Evolutionary conservation across 495 filamentous ascomycete genomes (phyloP), one percentile per base, ranked within the genome.

Genomic region (Talaromyces liani): DNA sequence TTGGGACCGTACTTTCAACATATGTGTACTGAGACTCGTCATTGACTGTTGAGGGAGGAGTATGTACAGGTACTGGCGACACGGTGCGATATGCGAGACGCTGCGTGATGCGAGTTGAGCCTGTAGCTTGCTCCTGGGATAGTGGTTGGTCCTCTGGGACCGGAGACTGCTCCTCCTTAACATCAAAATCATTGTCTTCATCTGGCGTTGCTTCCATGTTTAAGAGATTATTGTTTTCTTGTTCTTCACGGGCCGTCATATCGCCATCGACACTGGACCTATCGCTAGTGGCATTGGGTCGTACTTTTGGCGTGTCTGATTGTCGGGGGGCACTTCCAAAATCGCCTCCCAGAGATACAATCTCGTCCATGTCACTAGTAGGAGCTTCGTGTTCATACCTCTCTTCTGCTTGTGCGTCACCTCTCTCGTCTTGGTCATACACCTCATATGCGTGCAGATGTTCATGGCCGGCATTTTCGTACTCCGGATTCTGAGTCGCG

Each of bases 31-130:
- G 31, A 20, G 27, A 25, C 16, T 58, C 31, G 14, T 36, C 56
- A 34, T 58, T 20, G n/a, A 33, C 27, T 8, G 31, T 36, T 20
- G 56, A 58, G 8, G 56, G 27, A 58, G 56, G 31, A 18, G 27
- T 22, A 58, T 29, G 16, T 33, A 33, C 27, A 9, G 56, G 56
- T 29, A 2, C 29, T 33, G 56, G 56, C 6, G 56, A 34, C 27
- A 36, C 56, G 18, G 27, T 58, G 29, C 56, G 56, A 58, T 33
- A 58, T 58, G 31, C 56, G 1, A 58, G n/a, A 36, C 56, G 56
- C 18, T 36, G 49, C 18, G 14, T 25, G 6, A 9, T 53, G n/a
- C 49, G 56, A 6, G 10, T 36, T 20, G 56, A 22, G n/a, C 56
- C 4, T 10, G 12, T 20, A 36, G 14, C 22, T 20, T 18, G 56